phyloP scores from a whole-genome alignment of 2,329 filamentous ascomycete species.

The Phaeosphaeriaceae sp. region DNA sequence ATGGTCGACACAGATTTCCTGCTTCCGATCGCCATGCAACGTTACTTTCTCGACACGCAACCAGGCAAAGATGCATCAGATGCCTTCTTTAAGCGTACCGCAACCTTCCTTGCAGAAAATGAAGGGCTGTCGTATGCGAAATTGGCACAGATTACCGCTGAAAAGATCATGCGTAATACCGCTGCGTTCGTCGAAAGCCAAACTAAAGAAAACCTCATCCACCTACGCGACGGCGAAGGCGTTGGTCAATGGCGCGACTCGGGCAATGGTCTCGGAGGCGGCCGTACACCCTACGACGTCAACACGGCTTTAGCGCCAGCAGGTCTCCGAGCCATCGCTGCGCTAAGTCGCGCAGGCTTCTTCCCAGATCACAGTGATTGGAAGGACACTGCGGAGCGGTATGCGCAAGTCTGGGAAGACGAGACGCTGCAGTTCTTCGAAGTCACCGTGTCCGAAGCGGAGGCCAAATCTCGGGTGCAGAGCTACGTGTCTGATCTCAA shows the following conservation, averaged over 20 bases:
- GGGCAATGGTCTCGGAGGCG: conserved; percentile 65
- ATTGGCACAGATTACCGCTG: conserved; percentile 60
- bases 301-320: conserved; percentile 70
- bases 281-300: conserved; percentile 69
- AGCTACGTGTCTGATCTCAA: conserved; percentile 54
- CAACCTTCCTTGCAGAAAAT: conserved; percentile 60
- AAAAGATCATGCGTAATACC: conserved; percentile 65
- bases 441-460: conserved; percentile 49
- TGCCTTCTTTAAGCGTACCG: conserved; percentile 51
- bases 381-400: conserved; percentile 51
- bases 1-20: conserved; percentile 71
- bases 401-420: conserved; percentile 69
- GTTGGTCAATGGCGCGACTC: conserved; percentile 72
- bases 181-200: conserved; percentile 63
- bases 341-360: conserved; percentile 58
- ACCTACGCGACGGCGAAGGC: conserved; percentile 60
- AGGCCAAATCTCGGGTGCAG: conserved; percentile 57
- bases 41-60: conserved; percentile 62
- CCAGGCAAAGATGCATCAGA: conserved; percentile 49
- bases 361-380: conserved; percentile 60
- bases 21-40: conserved; percentile 64
- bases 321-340: conserved; percentile 64
- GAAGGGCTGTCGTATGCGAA: conserved; percentile 60
- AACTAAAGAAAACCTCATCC: conserved; percentile 62
- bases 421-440: conserved; percentile 65